Evolutionary conservation across 129 eudicot species (phyloP), one percentile per base, ranked within the genome.

Genomic region (Erigeron canadensis): DNA sequence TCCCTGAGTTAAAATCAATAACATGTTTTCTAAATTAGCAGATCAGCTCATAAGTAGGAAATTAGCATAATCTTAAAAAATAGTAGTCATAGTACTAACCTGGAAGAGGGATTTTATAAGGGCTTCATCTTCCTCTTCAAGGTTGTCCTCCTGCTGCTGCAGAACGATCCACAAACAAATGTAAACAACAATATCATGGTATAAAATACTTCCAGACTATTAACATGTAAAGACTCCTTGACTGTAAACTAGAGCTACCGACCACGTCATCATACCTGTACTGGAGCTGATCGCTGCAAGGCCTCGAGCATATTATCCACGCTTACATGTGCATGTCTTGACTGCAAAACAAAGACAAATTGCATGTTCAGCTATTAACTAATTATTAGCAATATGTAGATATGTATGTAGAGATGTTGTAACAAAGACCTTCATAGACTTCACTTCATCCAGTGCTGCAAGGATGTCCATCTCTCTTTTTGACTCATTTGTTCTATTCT

Each of bases 241-340:
- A 63, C 50, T n/a, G 9, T 16, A 15, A 19, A 39, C 0, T 6
- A 19, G n/a, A 41, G n/a, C 8, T n/a, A 9, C 17, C 41, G 19
- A 39, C 51, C 16, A 63, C 43, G 4, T 58, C 7, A 18, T 8
- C 2, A 7, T 58, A 58, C 63, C 63, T 58, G 63, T 39, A 51
- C 48, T 6, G 15, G 69, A 63, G 69, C 37, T 63, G 28, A 58
- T 19, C 63, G 41, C 41, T 58, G 63, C 63, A 58, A 58, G 28
- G 88, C 89, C 63, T 87, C 89, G 37, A 90, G 89, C 91, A 87
- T 87, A 16, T 84, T 77, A 73, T 90, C 97, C 1, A 90, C 86
- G 6, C 87, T 87, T 15, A 90, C 89, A 40, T 81, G 77, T 22
- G 95, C 95, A 62, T 90, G 97, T 34, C 97, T 81, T 5, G 91